Base-by-base conservation (phyloP, 177 flowering plant species). In the Vitis hybrid region DNA sequence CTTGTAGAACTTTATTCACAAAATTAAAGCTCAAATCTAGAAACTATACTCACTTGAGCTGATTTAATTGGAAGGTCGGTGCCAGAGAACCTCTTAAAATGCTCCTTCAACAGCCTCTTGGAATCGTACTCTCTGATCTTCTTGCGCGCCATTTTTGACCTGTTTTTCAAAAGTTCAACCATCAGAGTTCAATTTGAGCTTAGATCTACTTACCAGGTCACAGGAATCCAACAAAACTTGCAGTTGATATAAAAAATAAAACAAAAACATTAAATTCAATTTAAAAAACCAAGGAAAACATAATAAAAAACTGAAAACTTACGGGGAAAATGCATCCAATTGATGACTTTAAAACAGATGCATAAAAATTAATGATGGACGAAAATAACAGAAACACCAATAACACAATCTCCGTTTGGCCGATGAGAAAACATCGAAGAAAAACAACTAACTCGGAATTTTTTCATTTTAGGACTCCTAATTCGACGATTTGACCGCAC, bases 51-150 rank as follows among this genome's bases (percentile, higher is more conserved):
- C 40, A 86, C 92, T 70, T 88, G 90, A 1, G 84, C 92, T 0
- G 90, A 88, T 72, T 82, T 85, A 64, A 86, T 80, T 1, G 80
- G 82, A 15, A 88, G 65, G 2, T 86, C 85, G 6, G 21, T 18
- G 10, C 86, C 87, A 70, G 85, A 62, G 66, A 86, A 67, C 76
- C 88, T 86, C 78, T 88, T 86, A 75, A 82, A 88, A 74, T 88
- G 88, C 73, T 86, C 87, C 82, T 88, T 88, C 84, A 88, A 77
- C 84, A 88, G 70, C 55, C 90, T 83, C 88, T 88, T 88, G 49
- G 92, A 88, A 74, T 88, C 92, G 51, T 88, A 88, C 86, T 88
- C 92, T 83, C 88, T 83, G 83, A 88, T 86, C 92, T 88, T 88
- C 92, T 88, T 88, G 68, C 92, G 74, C 15, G 92, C 92, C 92